phyloP scores from a whole-genome alignment of 108 stramenopile species.

The Aureococcus anophagefferens region DNA sequence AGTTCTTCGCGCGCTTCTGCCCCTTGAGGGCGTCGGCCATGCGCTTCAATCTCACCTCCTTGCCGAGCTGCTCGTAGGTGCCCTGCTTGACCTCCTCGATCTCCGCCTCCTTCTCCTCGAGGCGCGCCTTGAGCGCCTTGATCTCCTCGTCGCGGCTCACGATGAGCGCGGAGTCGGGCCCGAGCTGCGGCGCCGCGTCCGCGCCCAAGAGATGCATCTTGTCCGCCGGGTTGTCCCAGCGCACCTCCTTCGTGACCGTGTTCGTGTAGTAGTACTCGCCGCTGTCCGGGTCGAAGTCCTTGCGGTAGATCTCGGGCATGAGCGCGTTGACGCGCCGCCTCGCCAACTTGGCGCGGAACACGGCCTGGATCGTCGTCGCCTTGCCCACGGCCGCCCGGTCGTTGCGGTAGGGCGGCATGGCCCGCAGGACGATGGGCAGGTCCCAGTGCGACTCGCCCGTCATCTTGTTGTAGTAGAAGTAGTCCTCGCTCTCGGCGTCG shows the following conservation, averaged over 20 bases:
- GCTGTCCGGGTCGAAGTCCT: constrained; percentile 15
- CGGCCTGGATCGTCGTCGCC: constrained; percentile 4
- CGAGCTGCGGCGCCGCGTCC: background rate
- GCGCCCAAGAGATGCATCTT: background rate
- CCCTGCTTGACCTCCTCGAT: background rate
- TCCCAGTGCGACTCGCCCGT: constrained; percentile 9
- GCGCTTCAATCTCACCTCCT: constrained; percentile 2
- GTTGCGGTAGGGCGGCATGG: background rate
- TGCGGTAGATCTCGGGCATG: background rate
- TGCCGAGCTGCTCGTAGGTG: constrained; percentile 2
- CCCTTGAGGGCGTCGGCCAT: constrained; percentile 3
- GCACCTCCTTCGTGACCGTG: background rate
- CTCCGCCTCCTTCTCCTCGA: constrained; percentile 7
- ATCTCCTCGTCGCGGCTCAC: background rate
- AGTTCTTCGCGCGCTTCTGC: constrained; percentile 1
- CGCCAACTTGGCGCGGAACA: constrained; percentile 5
- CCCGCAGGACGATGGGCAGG: constrained; percentile 1
- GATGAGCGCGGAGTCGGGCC: background rate
- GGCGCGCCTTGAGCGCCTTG: background rate
- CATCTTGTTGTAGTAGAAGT: constrained; percentile 18
- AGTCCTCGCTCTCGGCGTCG: constrained; percentile 4
- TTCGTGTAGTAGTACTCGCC: constrained; percentile 8
- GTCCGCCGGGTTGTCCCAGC: background rate
- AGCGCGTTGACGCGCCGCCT: background rate
- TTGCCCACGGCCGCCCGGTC: background rate